Evolutionary conservation across 129 eudicot species (phyloP).

Genomic region (Flaveria ramosissima): DNA sequence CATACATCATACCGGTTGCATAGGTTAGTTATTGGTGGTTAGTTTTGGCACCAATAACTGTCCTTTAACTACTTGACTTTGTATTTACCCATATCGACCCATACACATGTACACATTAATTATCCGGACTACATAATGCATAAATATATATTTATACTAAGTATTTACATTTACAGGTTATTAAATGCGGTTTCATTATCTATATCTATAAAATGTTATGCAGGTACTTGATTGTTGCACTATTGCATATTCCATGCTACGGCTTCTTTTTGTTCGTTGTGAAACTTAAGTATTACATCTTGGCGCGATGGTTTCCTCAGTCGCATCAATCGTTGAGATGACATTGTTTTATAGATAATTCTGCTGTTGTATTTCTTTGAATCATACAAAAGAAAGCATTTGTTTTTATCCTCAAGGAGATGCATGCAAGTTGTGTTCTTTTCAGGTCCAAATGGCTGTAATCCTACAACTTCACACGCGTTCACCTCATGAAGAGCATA

Average conservation of each 20-base stretch:
- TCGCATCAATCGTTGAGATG: constrained; percentile 45
- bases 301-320: constrained; percentile 60
- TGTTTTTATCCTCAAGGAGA: neutral
- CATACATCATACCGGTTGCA: no score
- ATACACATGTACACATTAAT: no score
- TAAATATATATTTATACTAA: no score
- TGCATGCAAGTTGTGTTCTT: neutral
- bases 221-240: constrained; percentile 58
- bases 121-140: no score
- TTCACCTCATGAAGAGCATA: neutral
- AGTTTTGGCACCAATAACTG: no score
- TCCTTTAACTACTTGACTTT: no score
- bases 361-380: neutral
- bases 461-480: neutral
- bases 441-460: neutral
- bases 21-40: no score
- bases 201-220: neutral
- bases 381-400: neutral
- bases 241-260: constrained; percentile 72
- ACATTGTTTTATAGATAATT: neutral
- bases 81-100: no score
- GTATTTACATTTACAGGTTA: no score
- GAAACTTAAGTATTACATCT: constrained; percentile 46
- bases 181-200: neutral
- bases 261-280: constrained; percentile 45